These are phyloP conservation scores for Epicoccum nigrum DNA, from an alignment of 2,329 filamentous ascomycete genomes.

Conservation along the genomic window DNA sequence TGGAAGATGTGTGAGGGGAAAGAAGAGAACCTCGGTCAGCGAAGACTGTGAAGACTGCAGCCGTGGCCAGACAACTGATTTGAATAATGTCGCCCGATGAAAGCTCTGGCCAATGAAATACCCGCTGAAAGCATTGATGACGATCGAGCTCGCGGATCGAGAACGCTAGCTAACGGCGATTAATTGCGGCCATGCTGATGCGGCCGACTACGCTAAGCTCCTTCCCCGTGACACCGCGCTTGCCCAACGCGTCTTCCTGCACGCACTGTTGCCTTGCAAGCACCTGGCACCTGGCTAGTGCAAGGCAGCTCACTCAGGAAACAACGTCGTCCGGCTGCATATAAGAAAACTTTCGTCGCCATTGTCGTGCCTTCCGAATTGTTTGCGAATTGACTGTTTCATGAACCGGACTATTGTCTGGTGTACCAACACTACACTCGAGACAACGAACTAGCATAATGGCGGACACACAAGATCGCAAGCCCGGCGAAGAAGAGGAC, in stretches of 20 bases:
- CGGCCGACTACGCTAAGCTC: not conserved
- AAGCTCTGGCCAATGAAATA: conserved; percentile 35
- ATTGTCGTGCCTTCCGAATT: not conserved
- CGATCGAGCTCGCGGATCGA: conserved; percentile 35
- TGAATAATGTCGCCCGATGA: conserved; percentile 31
- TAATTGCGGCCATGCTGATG: not conserved
- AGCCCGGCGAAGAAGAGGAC: conserved; percentile 61
- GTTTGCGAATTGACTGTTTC: not conserved
- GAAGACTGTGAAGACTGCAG: conserved; percentile 14
- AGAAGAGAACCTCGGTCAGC: not conserved
- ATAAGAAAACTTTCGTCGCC: not conserved
- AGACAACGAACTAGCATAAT: conserved; percentile 21
- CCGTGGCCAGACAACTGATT: conserved; percentile 26
- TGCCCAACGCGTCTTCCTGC: conserved; percentile 28
- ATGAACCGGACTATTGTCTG: not conserved
- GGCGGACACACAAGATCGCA: conserved; percentile 41
- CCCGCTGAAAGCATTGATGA: conserved; percentile 21
- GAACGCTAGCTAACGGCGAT: conserved; percentile 1
- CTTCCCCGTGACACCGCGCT: conserved; percentile 29
- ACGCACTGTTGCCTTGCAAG: conserved; percentile 29
- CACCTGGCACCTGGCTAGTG: conserved; percentile 14
- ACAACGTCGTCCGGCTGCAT: not conserved
- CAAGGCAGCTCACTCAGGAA: conserved; percentile 4
- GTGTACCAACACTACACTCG: not conserved
- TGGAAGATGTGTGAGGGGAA: conserved; percentile 40